Percentiles rank a stretch among this genome's conserved stretches.
These are phyloP conservation scores for Botrytis aclada DNA, from an alignment of 2,329 filamentous ascomycete species.

Conservation along the genomic window DNA sequence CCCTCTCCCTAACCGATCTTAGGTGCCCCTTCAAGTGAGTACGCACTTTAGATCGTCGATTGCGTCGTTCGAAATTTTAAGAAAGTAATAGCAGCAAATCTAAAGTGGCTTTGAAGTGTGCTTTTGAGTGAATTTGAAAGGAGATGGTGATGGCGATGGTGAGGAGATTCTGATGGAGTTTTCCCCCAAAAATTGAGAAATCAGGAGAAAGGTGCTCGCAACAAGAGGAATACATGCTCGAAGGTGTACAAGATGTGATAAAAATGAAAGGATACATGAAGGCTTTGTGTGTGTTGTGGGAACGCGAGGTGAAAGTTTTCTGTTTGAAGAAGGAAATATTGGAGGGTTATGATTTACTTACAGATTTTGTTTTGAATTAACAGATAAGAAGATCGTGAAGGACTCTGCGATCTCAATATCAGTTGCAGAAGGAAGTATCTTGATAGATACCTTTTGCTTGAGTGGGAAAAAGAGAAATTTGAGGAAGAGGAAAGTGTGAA, in stretches of 20 bases:
- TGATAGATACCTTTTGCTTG: neutral
- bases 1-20: neutral
- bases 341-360: constrained; percentile 7
- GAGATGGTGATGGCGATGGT: neutral
- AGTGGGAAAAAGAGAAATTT: neutral
- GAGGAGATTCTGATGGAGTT: too few species aligned
- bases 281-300: neutral
- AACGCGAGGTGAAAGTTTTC: neutral
- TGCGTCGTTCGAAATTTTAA: neutral
- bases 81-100: neutral
- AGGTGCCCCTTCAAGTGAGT: neutral
- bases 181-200: too few species aligned
- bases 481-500: neutral
- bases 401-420: constrained; percentile 7
- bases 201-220: neutral
- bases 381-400: constrained; percentile 8
- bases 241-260: neutral
- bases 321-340: neutral
- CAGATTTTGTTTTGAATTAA: neutral
- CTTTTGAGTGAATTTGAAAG: neutral
- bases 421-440: neutral
- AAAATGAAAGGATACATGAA: neutral
- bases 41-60: neutral
- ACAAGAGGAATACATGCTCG: neutral
- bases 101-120: constrained; percentile 1